Evolutionary conservation across 2,329 filamentous ascomycete genomes (phyloP).

Genomic region (Rachicladosporium sp.): DNA sequence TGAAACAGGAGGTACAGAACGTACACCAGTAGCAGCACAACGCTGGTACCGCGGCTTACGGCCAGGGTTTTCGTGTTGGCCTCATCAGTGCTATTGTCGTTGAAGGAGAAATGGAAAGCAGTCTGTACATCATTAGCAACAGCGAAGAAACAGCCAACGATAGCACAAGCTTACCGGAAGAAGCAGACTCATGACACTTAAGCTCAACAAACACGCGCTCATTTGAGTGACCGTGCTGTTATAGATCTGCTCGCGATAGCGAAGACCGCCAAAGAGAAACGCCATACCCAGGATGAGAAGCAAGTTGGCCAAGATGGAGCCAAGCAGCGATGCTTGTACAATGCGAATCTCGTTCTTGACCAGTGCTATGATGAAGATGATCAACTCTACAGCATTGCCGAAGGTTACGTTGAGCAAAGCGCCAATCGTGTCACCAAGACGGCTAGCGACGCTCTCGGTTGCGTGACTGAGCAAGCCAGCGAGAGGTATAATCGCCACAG

Average conservation of each 20-base stretch:
- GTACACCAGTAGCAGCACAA: constrained; percentile 74
- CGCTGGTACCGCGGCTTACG: constrained; percentile 80
- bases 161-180: constrained; percentile 49
- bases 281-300: constrained; percentile 85
- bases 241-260: constrained; percentile 86
- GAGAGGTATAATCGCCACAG: constrained; percentile 38
- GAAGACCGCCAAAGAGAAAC: constrained; percentile 74
- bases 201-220: constrained; percentile 82
- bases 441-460: constrained; percentile 36
- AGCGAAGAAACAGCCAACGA: not conserved
- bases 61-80: constrained; percentile 65
- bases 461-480: constrained; percentile 37
- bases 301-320: constrained; percentile 80
- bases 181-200: constrained; percentile 80
- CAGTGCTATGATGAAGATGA: constrained; percentile 58
- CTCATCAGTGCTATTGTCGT: constrained; percentile 24
- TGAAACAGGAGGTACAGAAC: constrained; percentile 77
- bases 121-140: constrained; percentile 40
- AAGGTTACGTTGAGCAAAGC: constrained; percentile 41
- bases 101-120: constrained; percentile 82
- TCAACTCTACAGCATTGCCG: constrained; percentile 41
- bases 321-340: constrained; percentile 79
- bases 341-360: constrained; percentile 78
- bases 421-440: constrained; percentile 37
- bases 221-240: constrained; percentile 94